These are phyloP conservation scores for Venturia effusa DNA, from an alignment of 2,329 filamentous ascomycete genomes.

Conservation along the genomic window DNA sequence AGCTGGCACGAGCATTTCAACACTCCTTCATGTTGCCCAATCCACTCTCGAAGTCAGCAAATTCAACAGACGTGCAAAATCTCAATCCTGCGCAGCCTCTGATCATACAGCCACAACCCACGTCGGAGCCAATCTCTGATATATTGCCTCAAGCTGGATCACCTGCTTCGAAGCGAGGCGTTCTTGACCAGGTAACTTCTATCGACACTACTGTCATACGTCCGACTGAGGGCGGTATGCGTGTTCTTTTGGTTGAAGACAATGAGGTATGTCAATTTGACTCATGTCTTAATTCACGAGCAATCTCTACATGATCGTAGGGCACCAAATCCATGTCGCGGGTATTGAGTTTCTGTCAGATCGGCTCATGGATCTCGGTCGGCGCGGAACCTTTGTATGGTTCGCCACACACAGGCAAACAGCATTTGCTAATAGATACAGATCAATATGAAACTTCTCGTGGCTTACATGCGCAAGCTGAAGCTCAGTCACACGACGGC, in stretches of 20 bases:
- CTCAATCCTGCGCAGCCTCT: background rate
- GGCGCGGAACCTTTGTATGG: too few relatives aligned
- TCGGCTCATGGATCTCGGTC: background rate
- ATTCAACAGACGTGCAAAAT: background rate
- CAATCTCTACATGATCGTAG: too few relatives aligned
- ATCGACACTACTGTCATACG: background rate
- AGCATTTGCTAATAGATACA: background rate
- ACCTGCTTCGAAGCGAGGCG: background rate
- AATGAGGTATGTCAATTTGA: slow-evolving; percentile 18
- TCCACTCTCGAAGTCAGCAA: background rate
- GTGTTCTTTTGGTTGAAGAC: slow-evolving; percentile 22
- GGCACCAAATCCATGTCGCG: too few relatives aligned
- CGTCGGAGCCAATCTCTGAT: background rate
- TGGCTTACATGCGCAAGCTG: slow-evolving; percentile 25
- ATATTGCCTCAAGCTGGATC: background rate
- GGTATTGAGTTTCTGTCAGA: background rate
- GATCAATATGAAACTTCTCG: slow-evolving; percentile 27
- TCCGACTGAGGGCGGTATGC: background rate
- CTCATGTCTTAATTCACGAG: slow-evolving; percentile 16
- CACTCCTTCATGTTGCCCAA: background rate
- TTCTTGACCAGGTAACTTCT: background rate
- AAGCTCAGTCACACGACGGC: slow-evolving; percentile 22
- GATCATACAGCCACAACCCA: background rate
- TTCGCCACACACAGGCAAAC: too few relatives aligned
- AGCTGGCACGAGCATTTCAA: background rate